Percentiles rank a stretch among this genome's conserved stretches.
Conservation (phyloP, 192 early-diverging fungal genomes). For the Dissophora ornata region DNA sequence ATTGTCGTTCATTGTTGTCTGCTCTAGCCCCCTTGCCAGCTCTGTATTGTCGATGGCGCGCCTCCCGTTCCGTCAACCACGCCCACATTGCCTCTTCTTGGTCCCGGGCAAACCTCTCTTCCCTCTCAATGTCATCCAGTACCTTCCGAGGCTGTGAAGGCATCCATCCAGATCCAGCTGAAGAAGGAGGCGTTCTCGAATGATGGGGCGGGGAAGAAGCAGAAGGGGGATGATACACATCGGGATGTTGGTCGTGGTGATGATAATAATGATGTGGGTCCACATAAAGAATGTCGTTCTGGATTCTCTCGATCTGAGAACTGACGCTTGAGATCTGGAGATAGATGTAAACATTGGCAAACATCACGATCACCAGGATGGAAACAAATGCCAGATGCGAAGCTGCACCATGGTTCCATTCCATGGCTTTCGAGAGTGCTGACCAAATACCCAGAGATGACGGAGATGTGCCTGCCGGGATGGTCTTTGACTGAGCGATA, state of each 20-base stretch:
- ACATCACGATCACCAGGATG: conserved; percentile 27
- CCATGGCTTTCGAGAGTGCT: conserved; percentile 8
- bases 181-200: conserved; percentile 5
- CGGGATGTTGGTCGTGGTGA: not conserved
- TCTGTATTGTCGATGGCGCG: conserved; percentile 37
- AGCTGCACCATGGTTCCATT: conserved; percentile 3
- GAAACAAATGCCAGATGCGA: conserved; percentile 17
- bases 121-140: conserved; percentile 14
- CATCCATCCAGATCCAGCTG: conserved; percentile 11
- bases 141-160: not conserved
- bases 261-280: not conserved
- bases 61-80: conserved; percentile 42
- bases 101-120: conserved; percentile 24
- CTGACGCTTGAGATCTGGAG: conserved; percentile 37
- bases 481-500: not conserved
- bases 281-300: conserved; percentile 2
- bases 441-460: not conserved
- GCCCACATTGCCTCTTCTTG: conserved; percentile 56
- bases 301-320: conserved; percentile 36
- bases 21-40: not conserved
- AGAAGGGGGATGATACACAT: not conserved
- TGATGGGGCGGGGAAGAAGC: not conserved
- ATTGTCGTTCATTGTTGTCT: not conserved
- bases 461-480: not conserved
- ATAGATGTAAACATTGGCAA: conserved; percentile 41